Conservation (phyloP, 2,329 filamentous ascomycete species). For the Xylaria sp. region DNA sequence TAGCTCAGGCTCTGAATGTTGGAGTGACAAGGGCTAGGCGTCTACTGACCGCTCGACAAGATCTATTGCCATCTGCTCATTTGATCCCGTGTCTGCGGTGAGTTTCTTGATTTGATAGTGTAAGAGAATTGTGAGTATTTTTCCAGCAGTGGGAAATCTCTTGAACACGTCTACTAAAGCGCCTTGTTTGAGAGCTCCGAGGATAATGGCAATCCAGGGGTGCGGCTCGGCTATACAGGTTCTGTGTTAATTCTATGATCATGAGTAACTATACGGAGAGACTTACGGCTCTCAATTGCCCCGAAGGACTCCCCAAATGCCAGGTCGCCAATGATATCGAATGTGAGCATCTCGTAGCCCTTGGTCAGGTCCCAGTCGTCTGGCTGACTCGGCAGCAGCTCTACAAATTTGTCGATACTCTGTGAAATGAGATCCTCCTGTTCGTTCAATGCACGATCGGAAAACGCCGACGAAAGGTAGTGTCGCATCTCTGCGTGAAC, state of each 20-base stretch:
- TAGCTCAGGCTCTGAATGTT: conserved; percentile 1
- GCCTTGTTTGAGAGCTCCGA: conserved; percentile 37
- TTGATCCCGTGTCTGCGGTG: conserved; percentile 28
- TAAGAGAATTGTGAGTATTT: conserved; percentile 30
- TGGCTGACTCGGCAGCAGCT: not conserved
- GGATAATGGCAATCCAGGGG: conserved; percentile 42
- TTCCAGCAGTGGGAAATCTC: conserved; percentile 41
- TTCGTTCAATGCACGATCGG: conserved; percentile 21
- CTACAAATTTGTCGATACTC: conserved; percentile 23
- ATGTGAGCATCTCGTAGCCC: conserved; percentile 26
- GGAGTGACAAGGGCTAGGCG: not conserved
- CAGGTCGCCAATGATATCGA: conserved; percentile 27
- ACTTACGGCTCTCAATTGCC: conserved; percentile 26
- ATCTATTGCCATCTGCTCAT: conserved; percentile 40
- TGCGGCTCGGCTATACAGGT: conserved; percentile 36
- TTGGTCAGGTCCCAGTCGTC: conserved; percentile 16
- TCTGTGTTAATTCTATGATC: not conserved
- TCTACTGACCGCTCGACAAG: conserved; percentile 37
- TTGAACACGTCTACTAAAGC: conserved; percentile 42
- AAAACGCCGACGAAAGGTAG: conserved; percentile 24
- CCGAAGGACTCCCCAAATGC: conserved; percentile 30
- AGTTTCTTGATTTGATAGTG: conserved; percentile 34
- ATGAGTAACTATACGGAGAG: not conserved
- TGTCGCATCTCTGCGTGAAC: conserved; percentile 26
- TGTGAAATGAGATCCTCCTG: conserved; percentile 25